Conservation (phyloP, 495 filamentous ascomycete genomes). For the Talaromyces thailandensis region DNA sequence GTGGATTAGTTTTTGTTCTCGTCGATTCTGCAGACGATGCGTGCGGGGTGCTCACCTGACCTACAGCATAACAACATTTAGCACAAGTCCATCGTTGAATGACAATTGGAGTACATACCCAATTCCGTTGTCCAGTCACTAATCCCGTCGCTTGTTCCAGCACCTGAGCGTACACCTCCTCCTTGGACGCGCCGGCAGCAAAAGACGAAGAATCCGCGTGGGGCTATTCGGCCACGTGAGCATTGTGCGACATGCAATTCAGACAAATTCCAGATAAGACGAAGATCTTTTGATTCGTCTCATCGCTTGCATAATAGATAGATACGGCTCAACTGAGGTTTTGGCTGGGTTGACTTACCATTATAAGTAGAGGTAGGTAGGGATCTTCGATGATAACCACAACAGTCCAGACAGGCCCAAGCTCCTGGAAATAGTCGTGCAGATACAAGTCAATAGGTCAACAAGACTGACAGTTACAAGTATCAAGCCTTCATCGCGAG, state of each 20-base stretch:
- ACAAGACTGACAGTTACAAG: background rate
- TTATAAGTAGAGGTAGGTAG: background rate
- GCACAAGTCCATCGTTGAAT: background rate
- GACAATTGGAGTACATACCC: conserved; percentile 47
- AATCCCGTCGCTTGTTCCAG: conserved; percentile 61
- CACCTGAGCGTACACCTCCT: conserved; percentile 68
- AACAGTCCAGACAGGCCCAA: too few species aligned
- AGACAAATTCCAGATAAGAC: background rate
- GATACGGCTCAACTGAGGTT: background rate
- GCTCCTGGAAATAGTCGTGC: too few species aligned
- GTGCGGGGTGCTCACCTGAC: conserved; percentile 43
- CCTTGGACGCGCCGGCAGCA: conserved; percentile 52
- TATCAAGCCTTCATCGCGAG: background rate
- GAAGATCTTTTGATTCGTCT: background rate
- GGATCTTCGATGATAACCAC: background rate
- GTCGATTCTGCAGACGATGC: background rate
- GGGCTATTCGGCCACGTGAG: conserved; percentile 42
- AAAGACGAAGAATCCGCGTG: conserved; percentile 85
- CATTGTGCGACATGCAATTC: background rate
- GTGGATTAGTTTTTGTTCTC: background rate
- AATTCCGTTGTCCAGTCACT: conserved; percentile 74
- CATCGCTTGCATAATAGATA: background rate
- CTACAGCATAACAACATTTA: conserved; percentile 21
- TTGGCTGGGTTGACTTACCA: background rate
- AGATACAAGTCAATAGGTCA: background rate